Conservation (phyloP, 2,329 filamentous ascomycete genomes). For the Penicillium sclerotiorum region DNA sequence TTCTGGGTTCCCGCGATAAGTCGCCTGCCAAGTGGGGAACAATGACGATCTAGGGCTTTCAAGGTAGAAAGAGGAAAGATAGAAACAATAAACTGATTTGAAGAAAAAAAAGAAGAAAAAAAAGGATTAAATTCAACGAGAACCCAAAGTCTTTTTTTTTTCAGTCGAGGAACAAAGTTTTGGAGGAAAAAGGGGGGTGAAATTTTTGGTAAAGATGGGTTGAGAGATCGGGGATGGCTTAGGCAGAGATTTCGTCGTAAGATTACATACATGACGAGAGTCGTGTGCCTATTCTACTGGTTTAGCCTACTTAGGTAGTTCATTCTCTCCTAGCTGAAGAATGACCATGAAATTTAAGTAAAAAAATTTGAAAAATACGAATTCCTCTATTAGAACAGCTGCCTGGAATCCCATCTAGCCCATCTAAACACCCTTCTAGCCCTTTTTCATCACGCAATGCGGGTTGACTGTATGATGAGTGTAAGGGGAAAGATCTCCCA, state of each 20-base stretch:
- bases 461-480: neutral
- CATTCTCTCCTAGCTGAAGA: too few species aligned
- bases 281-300: neutral
- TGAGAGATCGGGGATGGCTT: neutral
- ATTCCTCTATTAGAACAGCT: neutral
- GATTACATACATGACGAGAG: neutral
- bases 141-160: too few species aligned
- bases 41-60: slow-evolving; percentile 21
- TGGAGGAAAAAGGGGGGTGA: too few species aligned
- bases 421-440: neutral
- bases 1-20: slow-evolving; percentile 27
- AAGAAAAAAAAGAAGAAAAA: neutral
- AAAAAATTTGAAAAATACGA: too few species aligned
- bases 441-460: neutral
- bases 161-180: too few species aligned
- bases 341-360: too few species aligned
- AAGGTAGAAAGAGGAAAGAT: neutral
- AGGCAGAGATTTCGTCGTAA: slow-evolving; percentile 1
- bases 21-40: slow-evolving; percentile 24
- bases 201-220: too few species aligned
- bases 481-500: neutral
- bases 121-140: too few species aligned
- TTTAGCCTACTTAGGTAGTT: too few species aligned
- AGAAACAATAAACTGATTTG: neutral
- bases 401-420: too few species aligned